Conservation (phyloP, 1,284 basidiomycete genomes). For the Malassezia furfur region DNA sequence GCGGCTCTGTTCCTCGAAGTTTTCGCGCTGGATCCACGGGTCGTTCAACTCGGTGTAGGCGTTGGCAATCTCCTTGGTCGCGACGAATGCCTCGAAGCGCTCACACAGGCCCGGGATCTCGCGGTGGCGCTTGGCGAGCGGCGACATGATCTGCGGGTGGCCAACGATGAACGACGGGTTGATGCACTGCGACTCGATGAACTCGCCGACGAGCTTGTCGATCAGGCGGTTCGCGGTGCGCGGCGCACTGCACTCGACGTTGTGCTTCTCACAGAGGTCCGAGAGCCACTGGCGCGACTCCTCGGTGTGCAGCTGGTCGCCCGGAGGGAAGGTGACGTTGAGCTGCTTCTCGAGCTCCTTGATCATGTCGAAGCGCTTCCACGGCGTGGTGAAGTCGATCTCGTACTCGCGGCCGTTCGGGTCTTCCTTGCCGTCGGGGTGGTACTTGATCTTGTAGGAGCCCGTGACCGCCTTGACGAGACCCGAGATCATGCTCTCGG, state of each 20-base stretch:
- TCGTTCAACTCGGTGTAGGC: conserved; percentile 71
- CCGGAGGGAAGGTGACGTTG: conserved; percentile 81
- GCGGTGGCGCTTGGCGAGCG: conserved; percentile 59
- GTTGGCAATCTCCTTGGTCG: conserved; percentile 76
- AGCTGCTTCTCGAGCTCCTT: conserved; percentile 89
- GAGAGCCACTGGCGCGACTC: conserved; percentile 81
- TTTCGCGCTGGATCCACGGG: conserved; percentile 68
- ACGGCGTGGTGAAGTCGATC: conserved; percentile 86
- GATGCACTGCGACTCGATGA: conserved; percentile 90
- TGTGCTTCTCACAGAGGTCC: conserved; percentile 70
- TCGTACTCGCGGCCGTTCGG: conserved; percentile 58
- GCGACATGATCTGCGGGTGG: conserved; percentile 98
- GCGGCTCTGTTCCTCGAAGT: conserved; percentile 81
- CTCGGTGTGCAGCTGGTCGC: conserved; percentile 77
- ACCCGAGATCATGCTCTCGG: conserved; percentile 80
- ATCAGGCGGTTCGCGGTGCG: conserved; percentile 89
- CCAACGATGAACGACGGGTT: conserved; percentile 91
- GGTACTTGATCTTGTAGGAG: conserved; percentile 76
- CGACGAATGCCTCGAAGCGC: conserved; percentile 96
- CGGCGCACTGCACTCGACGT: conserved; percentile 93
- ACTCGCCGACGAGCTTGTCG: conserved; percentile 96
- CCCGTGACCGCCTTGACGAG: conserved; percentile 79
- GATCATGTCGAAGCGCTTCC: conserved; percentile 98
- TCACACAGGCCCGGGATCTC: conserved; percentile 69
- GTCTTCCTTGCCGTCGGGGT: conserved; percentile 80